Conservation (phyloP, 371 early-diverging fungal genomes). For the Mucor piriformis region DNA sequence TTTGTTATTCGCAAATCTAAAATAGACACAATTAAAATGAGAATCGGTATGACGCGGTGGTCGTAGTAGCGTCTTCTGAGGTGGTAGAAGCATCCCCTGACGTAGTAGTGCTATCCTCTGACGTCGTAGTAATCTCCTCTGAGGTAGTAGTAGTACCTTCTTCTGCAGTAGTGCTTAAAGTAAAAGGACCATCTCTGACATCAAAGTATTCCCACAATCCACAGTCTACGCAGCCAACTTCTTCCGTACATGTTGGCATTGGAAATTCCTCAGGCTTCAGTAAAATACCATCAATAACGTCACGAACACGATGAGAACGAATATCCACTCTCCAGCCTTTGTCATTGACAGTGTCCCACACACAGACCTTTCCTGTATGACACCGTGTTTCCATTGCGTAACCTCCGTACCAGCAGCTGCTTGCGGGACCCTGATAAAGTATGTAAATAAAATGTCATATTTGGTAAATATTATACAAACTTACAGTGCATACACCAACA, state of each 20-base stretch:
- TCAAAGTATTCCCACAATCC: constrained; percentile 70
- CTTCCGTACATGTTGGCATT: constrained; percentile 57
- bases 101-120: not conserved
- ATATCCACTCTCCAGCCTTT: constrained; percentile 77
- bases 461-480: not conserved
- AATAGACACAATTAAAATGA: too few relatives aligned
- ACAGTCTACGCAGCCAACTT: constrained; percentile 77
- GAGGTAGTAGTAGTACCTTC: not conserved
- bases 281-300: constrained; percentile 83
- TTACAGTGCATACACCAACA: constrained; percentile 83
- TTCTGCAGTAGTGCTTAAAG: not conserved
- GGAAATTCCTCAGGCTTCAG: constrained; percentile 54
- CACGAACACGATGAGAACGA: constrained; percentile 75
- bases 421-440: constrained; percentile 58
- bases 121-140: not conserved
- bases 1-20: too few relatives aligned
- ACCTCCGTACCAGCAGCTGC: constrained; percentile 86
- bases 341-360: constrained; percentile 71
- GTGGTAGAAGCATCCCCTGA: not conserved
- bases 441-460: not conserved
- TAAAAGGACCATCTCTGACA: constrained; percentile 38
- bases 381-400: constrained; percentile 86
- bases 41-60: too few relatives aligned
- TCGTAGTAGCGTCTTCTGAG: not conserved
- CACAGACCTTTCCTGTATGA: constrained; percentile 61